These are phyloP conservation scores for Abrus pulchellus DNA, from an alignment of 306 rosid genomes.

Conservation along the genomic window DNA sequence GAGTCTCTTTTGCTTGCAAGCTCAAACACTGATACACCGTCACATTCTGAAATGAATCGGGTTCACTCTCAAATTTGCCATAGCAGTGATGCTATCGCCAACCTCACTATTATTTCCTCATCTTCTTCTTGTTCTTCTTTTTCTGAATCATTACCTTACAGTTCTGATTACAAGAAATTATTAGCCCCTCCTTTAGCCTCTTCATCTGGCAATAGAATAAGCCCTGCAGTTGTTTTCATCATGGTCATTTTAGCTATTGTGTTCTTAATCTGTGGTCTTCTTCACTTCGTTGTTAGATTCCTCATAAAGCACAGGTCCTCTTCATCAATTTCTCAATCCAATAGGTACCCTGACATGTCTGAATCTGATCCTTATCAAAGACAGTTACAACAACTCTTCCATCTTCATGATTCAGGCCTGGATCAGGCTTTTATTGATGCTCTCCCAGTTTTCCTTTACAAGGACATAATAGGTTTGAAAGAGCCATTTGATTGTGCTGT, in stretches of 20 bases:
- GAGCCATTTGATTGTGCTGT: constrained; percentile 96
- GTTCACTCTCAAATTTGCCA: constrained; percentile 59
- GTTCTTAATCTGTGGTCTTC: constrained; percentile 75
- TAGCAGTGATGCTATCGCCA: constrained; percentile 49
- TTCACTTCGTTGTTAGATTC: constrained; percentile 82
- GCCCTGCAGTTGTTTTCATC: constrained; percentile 75
- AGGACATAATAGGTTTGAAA: constrained; percentile 76
- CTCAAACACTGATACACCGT: not conserved
- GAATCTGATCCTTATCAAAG: constrained; percentile 76
- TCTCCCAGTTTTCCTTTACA: constrained; percentile 81
- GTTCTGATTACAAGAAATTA: constrained; percentile 58
- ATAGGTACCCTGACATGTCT: constrained; percentile 71
- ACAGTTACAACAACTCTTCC: constrained; percentile 91
- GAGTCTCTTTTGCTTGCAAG: not conserved
- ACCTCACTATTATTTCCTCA: constrained; percentile 48
- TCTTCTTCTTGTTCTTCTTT: constrained; percentile 32
- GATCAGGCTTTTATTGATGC: constrained; percentile 94
- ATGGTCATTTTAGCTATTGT: constrained; percentile 76
- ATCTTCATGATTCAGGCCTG: constrained; percentile 92
- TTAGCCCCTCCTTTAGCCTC: constrained; percentile 55
- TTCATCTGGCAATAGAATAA: constrained; percentile 63
- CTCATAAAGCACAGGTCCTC: constrained; percentile 70
- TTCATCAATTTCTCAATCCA: constrained; percentile 65
- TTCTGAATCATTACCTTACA: constrained; percentile 41
- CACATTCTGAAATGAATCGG: constrained; percentile 62